Evolutionary conservation across 805 yeast species (phyloP), one percentile per base, ranked within the genome.

Genomic region (Myxozyma melibiosi): DNA sequence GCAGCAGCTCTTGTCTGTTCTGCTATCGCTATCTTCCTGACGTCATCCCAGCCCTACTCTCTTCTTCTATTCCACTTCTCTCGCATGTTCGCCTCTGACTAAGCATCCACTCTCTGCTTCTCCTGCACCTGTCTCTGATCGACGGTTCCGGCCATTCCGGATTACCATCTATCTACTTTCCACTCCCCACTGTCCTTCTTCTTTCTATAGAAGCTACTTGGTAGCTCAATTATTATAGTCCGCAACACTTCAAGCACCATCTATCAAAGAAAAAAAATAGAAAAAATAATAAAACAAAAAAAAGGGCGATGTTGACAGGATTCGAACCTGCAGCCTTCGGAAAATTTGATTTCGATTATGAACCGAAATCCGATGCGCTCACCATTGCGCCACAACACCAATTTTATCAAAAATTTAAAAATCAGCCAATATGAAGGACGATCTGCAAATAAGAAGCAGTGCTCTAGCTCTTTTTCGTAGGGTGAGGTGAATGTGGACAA

Each of bases 361-460:
- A 42, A 47, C 68, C 68, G 68, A 65, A 65, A 65, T 58, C 68
- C 68, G 65, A 65, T 65, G 68, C 68, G 68, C 68, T 65, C 65
- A 63, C 68, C 68, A 65, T 65, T 65, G 68, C 66, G 68, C 68
- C 68, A 65, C 68, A 58, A 65, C 67, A 59, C 59, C 63, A 38
- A n/a, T n/a, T n/a, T n/a, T n/a, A n/a, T n/a, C n/a, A n/a, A n/a
- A n/a, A n/a, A n/a, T n/a, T n/a, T n/a, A n/a, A n/a, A n/a, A n/a
- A n/a, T n/a, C n/a, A n/a, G n/a, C n/a, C n/a, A n/a, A n/a, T n/a
- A n/a, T n/a, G n/a, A n/a, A n/a, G n/a, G n/a, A n/a, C n/a, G n/a
- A n/a, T n/a, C n/a, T n/a, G n/a, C n/a, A n/a, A n/a, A n/a, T n/a
- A n/a, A n/a, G n/a, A n/a, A n/a, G n/a, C n/a, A n/a, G n/a, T n/a